Percentiles rank a stretch among this genome's conserved stretches.
Evolutionary conservation across 805 yeast genomes (phyloP).

Genomic region (Nakazawaea peltata): DNA sequence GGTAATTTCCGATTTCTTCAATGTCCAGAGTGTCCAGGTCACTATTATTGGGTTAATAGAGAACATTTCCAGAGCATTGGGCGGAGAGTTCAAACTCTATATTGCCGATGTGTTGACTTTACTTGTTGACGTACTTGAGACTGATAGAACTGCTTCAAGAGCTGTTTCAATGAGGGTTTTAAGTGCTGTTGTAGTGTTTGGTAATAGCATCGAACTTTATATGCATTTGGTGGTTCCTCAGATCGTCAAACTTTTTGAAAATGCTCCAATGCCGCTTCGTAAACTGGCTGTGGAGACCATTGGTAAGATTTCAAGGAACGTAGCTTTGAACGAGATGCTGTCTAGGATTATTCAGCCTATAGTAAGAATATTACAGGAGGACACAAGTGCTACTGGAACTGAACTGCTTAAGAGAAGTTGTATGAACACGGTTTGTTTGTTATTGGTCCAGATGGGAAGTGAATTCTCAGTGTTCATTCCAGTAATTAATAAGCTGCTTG

Average conservation of each 20-base stretch:
- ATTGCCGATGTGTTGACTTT: constrained; percentile 72
- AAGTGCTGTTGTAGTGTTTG: constrained; percentile 79
- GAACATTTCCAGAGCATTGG: constrained; percentile 75
- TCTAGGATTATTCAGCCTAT: constrained; percentile 86
- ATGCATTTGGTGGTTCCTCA: constrained; percentile 84
- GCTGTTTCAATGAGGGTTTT: constrained; percentile 66
- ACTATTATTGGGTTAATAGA: constrained; percentile 78
- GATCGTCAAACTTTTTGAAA: constrained; percentile 73
- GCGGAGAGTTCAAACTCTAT: constrained; percentile 85
- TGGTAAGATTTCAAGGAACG: constrained; percentile 69
- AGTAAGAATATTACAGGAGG: constrained; percentile 49
- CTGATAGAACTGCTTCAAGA: constrained; percentile 53
- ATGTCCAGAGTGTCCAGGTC: constrained; percentile 55
- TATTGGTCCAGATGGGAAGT: constrained; percentile 72
- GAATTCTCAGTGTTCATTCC: constrained; percentile 86
- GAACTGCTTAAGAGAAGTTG: constrained; percentile 48
- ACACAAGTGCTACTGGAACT: constrained; percentile 16
- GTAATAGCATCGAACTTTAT: constrained; percentile 81
- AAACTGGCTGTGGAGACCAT: constrained; percentile 74
- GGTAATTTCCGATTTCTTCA: constrained; percentile 69
- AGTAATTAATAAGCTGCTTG: constrained; percentile 58
- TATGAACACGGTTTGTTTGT: constrained; percentile 71
- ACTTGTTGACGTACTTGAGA: constrained; percentile 68
- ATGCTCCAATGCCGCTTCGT: constrained; percentile 50
- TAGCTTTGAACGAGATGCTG: constrained; percentile 78